These are phyloP conservation scores for Chaetoceros tenuissimus DNA, from an alignment of 108 stramenopile species.

Conservation along the genomic window DNA sequence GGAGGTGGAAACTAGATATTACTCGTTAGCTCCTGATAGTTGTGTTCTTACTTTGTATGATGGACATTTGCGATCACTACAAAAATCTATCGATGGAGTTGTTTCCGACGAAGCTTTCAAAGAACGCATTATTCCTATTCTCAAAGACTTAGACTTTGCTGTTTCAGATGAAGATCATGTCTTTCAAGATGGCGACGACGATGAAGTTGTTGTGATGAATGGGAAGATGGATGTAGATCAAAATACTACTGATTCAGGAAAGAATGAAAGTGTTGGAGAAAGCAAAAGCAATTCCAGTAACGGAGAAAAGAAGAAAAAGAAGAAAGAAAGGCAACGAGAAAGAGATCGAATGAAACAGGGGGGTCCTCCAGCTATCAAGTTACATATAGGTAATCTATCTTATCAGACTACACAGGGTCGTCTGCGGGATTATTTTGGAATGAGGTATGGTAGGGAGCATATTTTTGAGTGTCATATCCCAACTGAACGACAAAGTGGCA, in stretches of 20 bases:
- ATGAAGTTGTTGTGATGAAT: background rate
- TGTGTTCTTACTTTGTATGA: conserved; percentile 77
- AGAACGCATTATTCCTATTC: conserved; percentile 34
- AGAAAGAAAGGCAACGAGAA: conserved; percentile 9
- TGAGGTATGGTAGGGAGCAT: conserved; percentile 62
- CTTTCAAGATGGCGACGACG: conserved; percentile 7
- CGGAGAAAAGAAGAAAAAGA: conserved; percentile 11
- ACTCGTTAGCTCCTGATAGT: conserved; percentile 70
- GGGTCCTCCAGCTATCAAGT: conserved; percentile 67
- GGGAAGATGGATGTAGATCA: background rate
- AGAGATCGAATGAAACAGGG: conserved; percentile 12
- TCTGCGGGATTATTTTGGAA: conserved; percentile 68
- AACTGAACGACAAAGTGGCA: conserved; percentile 67
- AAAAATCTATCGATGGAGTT: conserved; percentile 52
- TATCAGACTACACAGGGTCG: conserved; percentile 64
- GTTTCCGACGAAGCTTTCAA: conserved; percentile 38
- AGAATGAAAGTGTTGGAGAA: background rate
- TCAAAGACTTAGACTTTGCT: conserved; percentile 52
- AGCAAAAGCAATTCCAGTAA: conserved; percentile 6
- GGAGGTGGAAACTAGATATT: conserved; percentile 77
- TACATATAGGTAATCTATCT: conserved; percentile 81
- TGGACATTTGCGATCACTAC: conserved; percentile 69
- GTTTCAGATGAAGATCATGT: conserved; percentile 16
- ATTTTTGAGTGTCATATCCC: conserved; percentile 84
- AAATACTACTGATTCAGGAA: background rate